Evolutionary conservation across 1,139 yeast genomes (phyloP).

Genomic region (Magnusiomyces tetraspermus): DNA sequence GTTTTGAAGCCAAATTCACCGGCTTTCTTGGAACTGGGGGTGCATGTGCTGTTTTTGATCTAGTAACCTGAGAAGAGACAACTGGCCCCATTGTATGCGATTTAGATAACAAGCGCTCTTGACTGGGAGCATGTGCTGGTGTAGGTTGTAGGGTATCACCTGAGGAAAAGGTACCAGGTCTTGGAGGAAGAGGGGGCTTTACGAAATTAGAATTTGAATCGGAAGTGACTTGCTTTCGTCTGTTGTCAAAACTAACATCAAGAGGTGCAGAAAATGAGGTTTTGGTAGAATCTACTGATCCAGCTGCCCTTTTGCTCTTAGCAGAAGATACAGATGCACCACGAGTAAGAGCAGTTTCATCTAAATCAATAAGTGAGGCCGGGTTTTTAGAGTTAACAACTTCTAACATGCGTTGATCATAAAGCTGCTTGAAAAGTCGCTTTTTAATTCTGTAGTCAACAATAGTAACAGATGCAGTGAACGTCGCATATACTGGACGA

Average conservation of each 20-base stretch:
- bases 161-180: slow-evolving; percentile 9
- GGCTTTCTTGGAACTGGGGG: slow-evolving; percentile 20
- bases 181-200: slow-evolving; percentile 17
- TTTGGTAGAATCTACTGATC: slow-evolving; percentile 70
- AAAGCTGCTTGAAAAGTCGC: slow-evolving; percentile 49
- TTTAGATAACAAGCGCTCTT: too few relatives aligned
- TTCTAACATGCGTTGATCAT: slow-evolving; percentile 36
- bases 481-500: slow-evolving; percentile 80
- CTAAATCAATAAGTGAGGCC: slow-evolving; percentile 29
- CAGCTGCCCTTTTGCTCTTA: slow-evolving; percentile 82
- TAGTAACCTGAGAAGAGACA: too few relatives aligned
- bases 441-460: slow-evolving; percentile 58
- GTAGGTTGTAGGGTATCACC: not conserved
- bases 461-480: slow-evolving; percentile 56
- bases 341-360: slow-evolving; percentile 31
- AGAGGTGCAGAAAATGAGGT: slow-evolving; percentile 38
- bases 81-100: too few relatives aligned
- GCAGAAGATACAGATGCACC: slow-evolving; percentile 81
- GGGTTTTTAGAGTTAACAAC: slow-evolving; percentile 32
- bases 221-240: too few relatives aligned
- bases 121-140: not conserved
- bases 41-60: too few relatives aligned
- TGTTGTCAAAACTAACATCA: too few relatives aligned
- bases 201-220: slow-evolving; percentile 26
- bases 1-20: slow-evolving; percentile 9